phyloP scores from a whole-genome alignment of 371 early-diverging fungal genomes.

The Parasitella parasitica region DNA sequence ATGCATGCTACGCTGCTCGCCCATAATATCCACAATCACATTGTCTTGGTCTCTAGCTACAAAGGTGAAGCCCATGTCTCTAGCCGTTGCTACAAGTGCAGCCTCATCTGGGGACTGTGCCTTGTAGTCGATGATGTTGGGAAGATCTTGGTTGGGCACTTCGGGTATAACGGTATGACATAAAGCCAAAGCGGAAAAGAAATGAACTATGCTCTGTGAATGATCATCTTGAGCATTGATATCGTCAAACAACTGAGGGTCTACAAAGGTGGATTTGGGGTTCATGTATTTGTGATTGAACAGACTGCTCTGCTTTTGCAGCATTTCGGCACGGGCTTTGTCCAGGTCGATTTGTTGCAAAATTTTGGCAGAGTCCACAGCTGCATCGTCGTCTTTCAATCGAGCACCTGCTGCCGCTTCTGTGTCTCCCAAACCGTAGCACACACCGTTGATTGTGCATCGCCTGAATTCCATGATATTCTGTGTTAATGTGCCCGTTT shows the following conservation, averaged over 20 bases:
- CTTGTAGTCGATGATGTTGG: constrained; percentile 71
- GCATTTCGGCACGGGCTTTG: constrained; percentile 39
- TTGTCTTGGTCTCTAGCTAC: constrained; percentile 68
- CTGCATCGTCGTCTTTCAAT: constrained; percentile 24
- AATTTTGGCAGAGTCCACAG: constrained; percentile 16
- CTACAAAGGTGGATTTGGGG: constrained; percentile 45
- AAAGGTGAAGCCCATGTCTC: constrained; percentile 88
- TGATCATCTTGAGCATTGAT: constrained; percentile 36
- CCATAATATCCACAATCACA: constrained; percentile 73
- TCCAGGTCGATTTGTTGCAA: constrained; percentile 28
- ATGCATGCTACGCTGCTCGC: constrained; percentile 61
- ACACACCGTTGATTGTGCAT: constrained; percentile 83
- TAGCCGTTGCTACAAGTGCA: constrained; percentile 88
- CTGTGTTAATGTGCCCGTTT: constrained; percentile 82
- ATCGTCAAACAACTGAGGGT: constrained; percentile 46
- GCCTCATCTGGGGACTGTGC: constrained; percentile 96
- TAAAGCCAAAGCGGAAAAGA: constrained; percentile 78
- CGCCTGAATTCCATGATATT: constrained; percentile 81
- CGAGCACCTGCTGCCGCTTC: constrained; percentile 47
- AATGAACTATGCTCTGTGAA: constrained; percentile 51
- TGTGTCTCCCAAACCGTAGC: constrained; percentile 69
- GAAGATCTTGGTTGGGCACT: constrained; percentile 39
- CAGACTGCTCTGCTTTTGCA: constrained; percentile 36
- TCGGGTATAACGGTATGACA: constrained; percentile 82
- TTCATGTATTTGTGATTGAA: constrained; percentile 47